These are phyloP conservation scores for Termitomyces bulborhizus DNA, from an alignment of 768 basidiomycete species.

Conservation along the genomic window DNA sequence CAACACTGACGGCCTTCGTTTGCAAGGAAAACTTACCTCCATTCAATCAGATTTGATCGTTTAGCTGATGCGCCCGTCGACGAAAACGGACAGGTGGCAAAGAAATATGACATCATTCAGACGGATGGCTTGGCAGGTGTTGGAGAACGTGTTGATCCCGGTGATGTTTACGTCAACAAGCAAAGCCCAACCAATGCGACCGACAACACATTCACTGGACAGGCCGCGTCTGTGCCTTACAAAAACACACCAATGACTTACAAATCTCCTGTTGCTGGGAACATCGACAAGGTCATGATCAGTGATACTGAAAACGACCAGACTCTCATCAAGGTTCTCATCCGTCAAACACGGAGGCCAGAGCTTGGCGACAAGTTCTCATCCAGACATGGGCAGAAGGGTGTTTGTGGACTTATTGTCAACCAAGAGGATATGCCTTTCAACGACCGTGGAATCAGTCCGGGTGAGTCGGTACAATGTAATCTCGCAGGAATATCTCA, in stretches of 20 bases:
- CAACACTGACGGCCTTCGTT: background rate
- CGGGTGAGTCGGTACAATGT: constrained; percentile 45
- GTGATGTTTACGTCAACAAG: constrained; percentile 95
- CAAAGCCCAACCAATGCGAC: constrained; percentile 94
- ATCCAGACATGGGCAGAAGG: constrained; percentile 96
- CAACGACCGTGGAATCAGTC: constrained; percentile 94
- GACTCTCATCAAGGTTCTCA: constrained; percentile 93
- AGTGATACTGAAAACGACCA: constrained; percentile 97
- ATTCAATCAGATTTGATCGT: constrained; percentile 69
- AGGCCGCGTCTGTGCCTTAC: constrained; percentile 79
- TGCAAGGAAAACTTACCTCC: background rate
- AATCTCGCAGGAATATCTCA: constrained; percentile 3
- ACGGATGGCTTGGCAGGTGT: constrained; percentile 91
- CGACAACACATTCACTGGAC: constrained; percentile 82
- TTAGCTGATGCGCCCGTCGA: constrained; percentile 88
- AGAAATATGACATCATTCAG: constrained; percentile 89
- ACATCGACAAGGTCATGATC: constrained; percentile 97
- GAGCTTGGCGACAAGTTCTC: constrained; percentile 99
- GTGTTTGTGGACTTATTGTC: constrained; percentile 97
- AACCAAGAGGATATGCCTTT: constrained; percentile 99
- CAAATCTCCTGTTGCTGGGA: constrained; percentile 88
- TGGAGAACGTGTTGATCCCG: constrained; percentile 89
- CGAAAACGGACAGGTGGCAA: constrained; percentile 71
- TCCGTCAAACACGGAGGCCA: constrained; percentile 93
- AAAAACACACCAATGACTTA: constrained; percentile 90